Conservation (phyloP, 2,329 filamentous ascomycete genomes). For the Xylariaceae sp. region DNA sequence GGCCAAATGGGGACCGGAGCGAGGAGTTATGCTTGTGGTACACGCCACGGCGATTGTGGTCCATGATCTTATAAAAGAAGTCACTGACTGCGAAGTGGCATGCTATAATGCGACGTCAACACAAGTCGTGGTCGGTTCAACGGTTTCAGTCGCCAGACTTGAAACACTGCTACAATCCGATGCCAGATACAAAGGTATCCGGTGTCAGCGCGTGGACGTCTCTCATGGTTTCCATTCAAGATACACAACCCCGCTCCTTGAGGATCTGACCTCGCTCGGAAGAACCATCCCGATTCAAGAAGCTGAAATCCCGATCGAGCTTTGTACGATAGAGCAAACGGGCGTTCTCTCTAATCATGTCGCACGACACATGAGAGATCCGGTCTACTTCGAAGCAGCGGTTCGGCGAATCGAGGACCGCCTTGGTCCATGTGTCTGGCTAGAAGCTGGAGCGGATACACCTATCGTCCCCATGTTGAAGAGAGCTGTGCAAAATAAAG, state of each 20-base stretch:
- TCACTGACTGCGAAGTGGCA: no score
- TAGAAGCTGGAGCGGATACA: slow-evolving; percentile 32
- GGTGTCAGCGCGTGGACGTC: not conserved
- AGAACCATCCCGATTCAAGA: not conserved
- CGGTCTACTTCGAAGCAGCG: slow-evolving; percentile 29
- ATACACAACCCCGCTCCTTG: not conserved
- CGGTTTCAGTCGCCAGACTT: not conserved
- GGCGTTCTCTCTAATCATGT: no score
- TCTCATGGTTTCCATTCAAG: not conserved
- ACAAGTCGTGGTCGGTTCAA: not conserved
- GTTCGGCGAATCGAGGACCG: slow-evolving; percentile 22
- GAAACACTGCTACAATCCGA: not conserved
- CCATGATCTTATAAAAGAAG: not conserved
- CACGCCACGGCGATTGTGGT: not conserved
- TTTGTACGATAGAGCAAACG: not conserved
- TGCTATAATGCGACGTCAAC: not conserved
- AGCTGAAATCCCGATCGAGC: not conserved
- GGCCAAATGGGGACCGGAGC: slow-evolving; percentile 32
- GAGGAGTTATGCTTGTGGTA: slow-evolving; percentile 38
- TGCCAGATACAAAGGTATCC: not conserved
- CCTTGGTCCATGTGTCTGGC: slow-evolving; percentile 23
- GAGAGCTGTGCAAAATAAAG: slow-evolving; percentile 2
- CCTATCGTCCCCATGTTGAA: slow-evolving; percentile 19
- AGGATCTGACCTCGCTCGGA: not conserved
- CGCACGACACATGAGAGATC: slow-evolving; percentile 22